Base-by-base conservation (phyloP, 2,329 filamentous ascomycete genomes). In the Talaromyces sp. region DNA sequence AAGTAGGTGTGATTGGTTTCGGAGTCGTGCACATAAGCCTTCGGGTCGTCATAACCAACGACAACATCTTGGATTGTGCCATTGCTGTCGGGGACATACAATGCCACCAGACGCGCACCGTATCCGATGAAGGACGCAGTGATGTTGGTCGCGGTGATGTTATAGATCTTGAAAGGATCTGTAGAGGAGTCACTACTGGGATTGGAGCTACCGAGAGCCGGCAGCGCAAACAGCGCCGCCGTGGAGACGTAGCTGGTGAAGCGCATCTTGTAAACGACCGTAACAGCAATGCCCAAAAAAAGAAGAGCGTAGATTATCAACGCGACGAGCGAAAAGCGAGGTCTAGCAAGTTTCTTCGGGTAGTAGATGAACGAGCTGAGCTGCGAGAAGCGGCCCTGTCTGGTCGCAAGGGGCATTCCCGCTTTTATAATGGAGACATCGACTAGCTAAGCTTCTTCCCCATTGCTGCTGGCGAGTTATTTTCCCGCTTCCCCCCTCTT, bases 41-140 rank as follows among this genome's bases (percentile, higher is more conserved):
- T 73, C 2, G 79, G 74, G 66, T 82, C 75, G 66, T 85, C 83
- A 63, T 83, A 85, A 47, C 83, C 83, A 8, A 84, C 75, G 16
- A 79, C 76, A 37, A 85, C 76, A 70, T 85, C 83, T 70, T 84
- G 82, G 14, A 73, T 66, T 3, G 77, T 75, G 64, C 82, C 84
- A 66, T 83, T 72, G 66, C 82, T 80, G 67, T 84, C 82, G 19
- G 81, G 80, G n/a, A 85, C 81, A 52, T 81, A 73, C 43, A 83
- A 69, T 8, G 80, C 82, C 35, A 77, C 81, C 47, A 83, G 68
- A 52, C 80, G 79, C 24, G 81, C 81, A 3, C 81, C 81, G 64
- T 83, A 82, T 0, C 80, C 77, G 66, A 83, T 82, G 62, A 83
- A 73, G 54, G 74, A 81, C 43, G 80, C 81, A 35, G 80, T 82